Percentiles rank a stretch among this genome's conserved stretches.
These are phyloP conservation scores for Coemansia pectinata DNA, from an alignment of 192 early-diverging fungal genomes.

Conservation along the genomic window DNA sequence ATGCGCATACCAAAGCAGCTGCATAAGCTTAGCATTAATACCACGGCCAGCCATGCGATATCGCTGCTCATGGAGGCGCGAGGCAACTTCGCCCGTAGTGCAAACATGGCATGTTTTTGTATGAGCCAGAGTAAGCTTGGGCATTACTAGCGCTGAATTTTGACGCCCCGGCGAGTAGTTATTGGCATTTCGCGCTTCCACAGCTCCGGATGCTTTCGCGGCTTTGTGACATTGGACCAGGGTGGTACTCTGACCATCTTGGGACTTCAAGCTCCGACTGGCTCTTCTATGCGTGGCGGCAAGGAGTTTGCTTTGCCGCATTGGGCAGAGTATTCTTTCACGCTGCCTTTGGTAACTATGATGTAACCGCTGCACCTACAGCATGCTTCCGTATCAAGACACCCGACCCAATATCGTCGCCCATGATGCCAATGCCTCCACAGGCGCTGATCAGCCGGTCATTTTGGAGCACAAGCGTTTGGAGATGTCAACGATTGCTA, in stretches of 20 bases:
- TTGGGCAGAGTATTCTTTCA: conserved; percentile 82
- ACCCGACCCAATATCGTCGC: conserved; percentile 60
- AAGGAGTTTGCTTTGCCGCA: conserved; percentile 40
- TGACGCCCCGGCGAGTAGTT: conserved; percentile 28
- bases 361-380: conserved; percentile 66
- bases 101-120: conserved; percentile 19
- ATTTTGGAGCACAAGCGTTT: conserved; percentile 33
- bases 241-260: conserved; percentile 37
- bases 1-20: conserved; percentile 9
- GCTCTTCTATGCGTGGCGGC: conserved; percentile 22
- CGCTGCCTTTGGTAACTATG: conserved; percentile 77
- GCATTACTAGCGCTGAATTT: conserved; percentile 3
- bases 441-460: neutral
- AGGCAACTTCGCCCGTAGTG: conserved; percentile 60
- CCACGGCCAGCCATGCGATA: conserved; percentile 69
- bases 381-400: conserved; percentile 68
- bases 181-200: conserved; percentile 40
- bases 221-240: conserved; percentile 45
- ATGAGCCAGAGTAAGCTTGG: neutral
- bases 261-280: conserved; percentile 12
- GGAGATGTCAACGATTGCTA: conserved; percentile 57
- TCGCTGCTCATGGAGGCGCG: conserved; percentile 69
- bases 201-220: conserved; percentile 32
- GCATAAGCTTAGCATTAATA: conserved; percentile 66
- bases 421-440: too few relatives aligned